These are phyloP conservation scores for Candida incommunis DNA, from an alignment of 805 yeast species.

Conservation along the genomic window DNA sequence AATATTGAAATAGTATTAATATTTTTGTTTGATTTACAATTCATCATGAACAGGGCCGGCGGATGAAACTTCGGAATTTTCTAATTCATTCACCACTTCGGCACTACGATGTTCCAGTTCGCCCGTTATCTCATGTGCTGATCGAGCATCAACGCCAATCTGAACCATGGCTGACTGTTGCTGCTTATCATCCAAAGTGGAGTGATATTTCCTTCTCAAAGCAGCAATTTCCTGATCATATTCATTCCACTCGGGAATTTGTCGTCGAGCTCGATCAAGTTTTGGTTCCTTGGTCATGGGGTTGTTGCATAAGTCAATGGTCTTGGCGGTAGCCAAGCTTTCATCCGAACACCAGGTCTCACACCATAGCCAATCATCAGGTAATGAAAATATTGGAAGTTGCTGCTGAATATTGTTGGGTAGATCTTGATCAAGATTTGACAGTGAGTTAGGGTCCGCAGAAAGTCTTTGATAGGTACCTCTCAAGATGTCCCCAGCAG, in stretches of 20 bases:
- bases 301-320: constrained; percentile 74
- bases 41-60: too few relatives aligned
- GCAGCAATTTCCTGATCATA: constrained; percentile 43
- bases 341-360: constrained; percentile 82
- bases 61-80: too few relatives aligned
- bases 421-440: constrained; percentile 82
- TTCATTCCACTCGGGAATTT: constrained; percentile 61
- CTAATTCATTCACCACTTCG: too few relatives aligned
- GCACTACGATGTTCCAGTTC: too few relatives aligned
- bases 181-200: background rate
- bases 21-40: background rate
- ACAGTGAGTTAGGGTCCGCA: constrained; percentile 61
- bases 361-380: constrained; percentile 86
- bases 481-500: constrained; percentile 71
- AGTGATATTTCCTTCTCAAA: constrained; percentile 7
- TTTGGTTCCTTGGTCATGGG: constrained; percentile 74
- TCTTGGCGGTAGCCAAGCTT: constrained; percentile 46
- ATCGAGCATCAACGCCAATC: background rate
- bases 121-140: background rate
- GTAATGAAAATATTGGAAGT: constrained; percentile 57
- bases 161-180: background rate
- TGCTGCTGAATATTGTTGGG: constrained; percentile 72
- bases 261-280: constrained; percentile 58
- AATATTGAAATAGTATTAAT: too few relatives aligned
- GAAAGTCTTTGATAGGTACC: constrained; percentile 75